Evolutionary conservation across 768 basidiomycete genomes (phyloP), one percentile per base, ranked within the genome.

Genomic region (Tricholoma furcatifolium): DNA sequence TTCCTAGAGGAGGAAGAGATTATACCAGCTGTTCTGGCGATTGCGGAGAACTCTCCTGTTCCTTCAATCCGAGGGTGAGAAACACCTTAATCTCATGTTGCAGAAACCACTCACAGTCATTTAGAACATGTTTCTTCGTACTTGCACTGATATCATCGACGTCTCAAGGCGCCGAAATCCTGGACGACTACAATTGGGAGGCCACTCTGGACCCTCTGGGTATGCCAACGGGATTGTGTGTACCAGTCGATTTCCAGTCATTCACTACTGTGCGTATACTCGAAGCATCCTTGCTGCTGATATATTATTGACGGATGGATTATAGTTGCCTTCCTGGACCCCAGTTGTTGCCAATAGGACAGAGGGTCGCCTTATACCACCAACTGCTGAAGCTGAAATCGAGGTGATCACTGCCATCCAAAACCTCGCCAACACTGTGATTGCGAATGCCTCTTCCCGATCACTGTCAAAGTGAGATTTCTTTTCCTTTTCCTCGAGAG

Each of bases 1-100:
- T 94, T 99, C 67, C 77, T 98, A 30, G 96, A 98, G 63, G 94
- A 96, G 55, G 93, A 97, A 65, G 94, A 95, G 60, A 85, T 98
- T 51, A 88, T 98, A 38, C 90, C 93, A 20, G 81, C 84, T 6
- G 87, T 99, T 50, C 76, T 98, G 36, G 86, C 93, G 54, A 98
- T 98, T 47, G 93, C 95, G 6, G 91, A 93, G 62, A 79, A 88
- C 53, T 97, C 95, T 1, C 79, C 81, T 1, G 87, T 98, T 50
- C 84, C 96, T 27, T 97, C 94, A 5, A 85, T 98, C 24, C 77
- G 93, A 77, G 97, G 96, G 96, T 97, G 64, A 59, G 87, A 9
- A 40, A 46, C 30, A 9, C 31, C 18, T 43, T 10, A 6, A 20
- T 30, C 49, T 34, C 39, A 15, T 38, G 47, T 57, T 5, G 45